A percentile compares a stretch with the other conserved stretches of the same genome.
phyloP scores from a whole-genome alignment of 345 rosid species.

The Eucalyptus erythrocorys region DNA sequence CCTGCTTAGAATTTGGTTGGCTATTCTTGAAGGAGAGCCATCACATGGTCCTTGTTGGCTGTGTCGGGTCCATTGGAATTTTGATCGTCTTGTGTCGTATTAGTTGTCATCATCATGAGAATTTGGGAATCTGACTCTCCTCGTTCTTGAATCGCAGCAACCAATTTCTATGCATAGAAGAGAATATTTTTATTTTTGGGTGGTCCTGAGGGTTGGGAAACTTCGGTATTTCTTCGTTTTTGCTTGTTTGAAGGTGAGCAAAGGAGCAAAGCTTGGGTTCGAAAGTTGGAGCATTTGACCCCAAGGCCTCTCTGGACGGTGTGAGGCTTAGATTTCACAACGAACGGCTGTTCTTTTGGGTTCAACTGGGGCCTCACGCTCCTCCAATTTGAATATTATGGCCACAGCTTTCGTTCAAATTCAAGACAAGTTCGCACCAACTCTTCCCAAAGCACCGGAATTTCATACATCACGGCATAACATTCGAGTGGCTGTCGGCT shows the following conservation, averaged over 20 bases:
- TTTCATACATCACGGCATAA: neutral
- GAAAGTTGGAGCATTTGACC: neutral
- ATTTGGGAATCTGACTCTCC: neutral
- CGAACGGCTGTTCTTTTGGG: neutral
- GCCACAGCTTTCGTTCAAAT: neutral
- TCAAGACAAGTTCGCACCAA: neutral
- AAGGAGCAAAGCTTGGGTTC: neutral
- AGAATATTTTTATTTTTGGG: neutral
- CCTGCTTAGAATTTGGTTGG: neutral
- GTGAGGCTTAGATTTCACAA: neutral
- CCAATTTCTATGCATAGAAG: neutral
- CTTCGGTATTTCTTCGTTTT: neutral
- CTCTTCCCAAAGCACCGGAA: neutral
- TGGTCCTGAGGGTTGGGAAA: neutral
- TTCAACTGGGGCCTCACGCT: neutral
- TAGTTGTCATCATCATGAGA: neutral
- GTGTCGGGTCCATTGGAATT: neutral
- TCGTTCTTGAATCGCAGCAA: neutral
- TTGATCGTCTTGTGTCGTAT: neutral
- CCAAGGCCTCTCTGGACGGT: neutral
- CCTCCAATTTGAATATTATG: neutral
- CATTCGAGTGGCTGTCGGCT: neutral
- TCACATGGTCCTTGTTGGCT: neutral
- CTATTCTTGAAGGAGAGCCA: neutral
- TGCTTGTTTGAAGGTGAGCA: neutral